Evolutionary conservation across 2,329 filamentous ascomycete genomes (phyloP), one percentile per base, ranked within the genome.

Genomic region (Zasmidium angulare): DNA sequence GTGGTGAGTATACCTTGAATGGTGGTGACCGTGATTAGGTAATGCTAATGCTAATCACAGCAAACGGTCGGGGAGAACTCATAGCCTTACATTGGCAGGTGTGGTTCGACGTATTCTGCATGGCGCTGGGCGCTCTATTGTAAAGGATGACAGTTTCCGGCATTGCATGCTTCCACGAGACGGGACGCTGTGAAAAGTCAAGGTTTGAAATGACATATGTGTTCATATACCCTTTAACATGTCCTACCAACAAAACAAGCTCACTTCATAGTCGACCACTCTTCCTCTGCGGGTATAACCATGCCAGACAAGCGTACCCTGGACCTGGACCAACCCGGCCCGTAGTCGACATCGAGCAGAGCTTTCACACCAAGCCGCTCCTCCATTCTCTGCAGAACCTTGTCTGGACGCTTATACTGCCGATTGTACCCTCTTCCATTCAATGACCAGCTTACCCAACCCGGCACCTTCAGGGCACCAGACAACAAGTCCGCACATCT

Each of bases 1-100:
- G 92, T 96, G 82, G 90, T 93, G 78, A 78, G 82, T 82, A 56
- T 23, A n/a, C 43, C 24, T 40, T 22, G 12, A n/a, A n/a, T n/a
- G n/a, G 12, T 46, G 2, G 46, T 19, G 22, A 46, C 19, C 48
- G 50, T n/a, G 3, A 29, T 11, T 11, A 12, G 21, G 2, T 21
- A 47, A 29, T 49, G 52, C 56, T 63, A 46, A 67, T 36, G 11
- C 17, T 11, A n/a, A 20, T 40, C 20, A 29, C 55, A 68, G 66
- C 65, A 68, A 66, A 68, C 66, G 26, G 66, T 68, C 11, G 66
- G 66, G 20, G 66, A 68, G 17, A 63, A 62, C 31, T 59, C 64
- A 47, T 66, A 50, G 62, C n/a, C n/a, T n/a, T n/a, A n/a, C n/a
- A n/a, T n/a, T n/a, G n/a, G n/a, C n/a, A n/a, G n/a, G n/a, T n/a